Percentiles rank a stretch among this genome's conserved stretches.
Evolutionary conservation across 1,139 yeast species (phyloP).

Genomic region (Lodderomyces parapsilosis): DNA sequence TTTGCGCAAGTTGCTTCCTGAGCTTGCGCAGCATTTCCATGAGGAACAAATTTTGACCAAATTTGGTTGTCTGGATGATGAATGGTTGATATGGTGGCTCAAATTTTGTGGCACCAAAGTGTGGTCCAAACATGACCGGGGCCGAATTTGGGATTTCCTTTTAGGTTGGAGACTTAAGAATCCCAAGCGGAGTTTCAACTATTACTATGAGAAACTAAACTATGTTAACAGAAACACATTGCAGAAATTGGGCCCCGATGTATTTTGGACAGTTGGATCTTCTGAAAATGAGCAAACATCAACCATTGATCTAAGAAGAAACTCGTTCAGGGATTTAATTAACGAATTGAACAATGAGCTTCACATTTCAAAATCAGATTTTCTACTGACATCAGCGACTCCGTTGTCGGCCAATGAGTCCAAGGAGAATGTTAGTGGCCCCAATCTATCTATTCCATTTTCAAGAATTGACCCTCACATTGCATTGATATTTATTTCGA

Average conservation of each 20-base stretch:
- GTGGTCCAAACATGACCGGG: conserved; percentile 79
- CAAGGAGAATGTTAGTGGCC: neutral
- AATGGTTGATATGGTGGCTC: conserved; percentile 95
- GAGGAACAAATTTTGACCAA: conserved; percentile 77
- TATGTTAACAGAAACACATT: conserved; percentile 21
- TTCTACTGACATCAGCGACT: neutral
- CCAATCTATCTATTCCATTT: conserved; percentile 48
- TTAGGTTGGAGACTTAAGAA: conserved; percentile 71
- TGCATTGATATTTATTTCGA: conserved; percentile 71
- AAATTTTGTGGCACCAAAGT: conserved; percentile 91
- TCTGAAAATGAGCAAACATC: conserved; percentile 15
- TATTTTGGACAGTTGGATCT: conserved; percentile 36
- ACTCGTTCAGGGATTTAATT: conserved; percentile 34
- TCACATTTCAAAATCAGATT: conserved; percentile 7
- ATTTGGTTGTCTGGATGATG: conserved; percentile 68
- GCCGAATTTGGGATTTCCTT: conserved; percentile 84
- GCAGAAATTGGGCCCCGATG: conserved; percentile 43
- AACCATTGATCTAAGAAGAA: conserved; percentile 15
- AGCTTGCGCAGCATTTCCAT: conserved; percentile 69
- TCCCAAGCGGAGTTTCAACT: conserved; percentile 29
- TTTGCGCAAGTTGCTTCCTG: conserved; percentile 68
- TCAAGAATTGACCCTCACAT: conserved; percentile 74
- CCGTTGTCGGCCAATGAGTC: neutral
- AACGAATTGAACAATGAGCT: conserved; percentile 23
- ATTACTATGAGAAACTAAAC: conserved; percentile 34